Evolutionary conservation across 768 basidiomycete species (phyloP).

Genomic region (Hemileccinum impolitum): DNA sequence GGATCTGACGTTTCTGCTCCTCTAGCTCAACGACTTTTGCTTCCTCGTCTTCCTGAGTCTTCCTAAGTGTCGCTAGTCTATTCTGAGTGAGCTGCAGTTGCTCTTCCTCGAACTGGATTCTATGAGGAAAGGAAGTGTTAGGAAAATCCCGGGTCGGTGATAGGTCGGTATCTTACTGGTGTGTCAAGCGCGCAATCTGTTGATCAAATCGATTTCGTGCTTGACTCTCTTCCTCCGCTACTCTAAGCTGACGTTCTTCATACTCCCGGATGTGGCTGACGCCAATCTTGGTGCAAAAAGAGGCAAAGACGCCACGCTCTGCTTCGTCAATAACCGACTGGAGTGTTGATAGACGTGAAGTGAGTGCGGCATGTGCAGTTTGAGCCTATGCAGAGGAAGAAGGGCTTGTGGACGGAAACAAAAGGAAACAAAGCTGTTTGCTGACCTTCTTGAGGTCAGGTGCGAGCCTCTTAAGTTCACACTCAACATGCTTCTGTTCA

Average conservation of each 20-base stretch:
- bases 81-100: slow-evolving; percentile 63
- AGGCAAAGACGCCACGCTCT: slow-evolving; percentile 74
- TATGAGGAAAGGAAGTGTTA: slow-evolving; percentile 29
- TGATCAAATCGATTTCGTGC: slow-evolving; percentile 79
- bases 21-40: slow-evolving; percentile 51
- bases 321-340: slow-evolving; percentile 62
- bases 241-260: slow-evolving; percentile 85
- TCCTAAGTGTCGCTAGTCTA: slow-evolving; percentile 55
- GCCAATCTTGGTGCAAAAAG: slow-evolving; percentile 78
- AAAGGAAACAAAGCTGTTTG: background rate
- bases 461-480: slow-evolving; percentile 59
- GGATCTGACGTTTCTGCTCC: slow-evolving; percentile 49
- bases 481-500: slow-evolving; percentile 78
- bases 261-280: slow-evolving; percentile 87
- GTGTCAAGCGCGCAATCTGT: slow-evolving; percentile 79
- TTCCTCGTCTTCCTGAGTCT: slow-evolving; percentile 50
- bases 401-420: background rate
- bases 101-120: slow-evolving; percentile 78
- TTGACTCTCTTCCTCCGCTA: slow-evolving; percentile 85
- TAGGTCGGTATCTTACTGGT: slow-evolving; percentile 58
- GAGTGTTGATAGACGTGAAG: slow-evolving; percentile 53
- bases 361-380: slow-evolving; percentile 47
- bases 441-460: slow-evolving; percentile 73
- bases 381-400: slow-evolving; percentile 42
- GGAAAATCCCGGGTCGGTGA: background rate